Evolutionary conservation across 345 rosid genomes (phyloP), one percentile per base, ranked within the genome.

Genomic region (Erucastrum elatum): DNA sequence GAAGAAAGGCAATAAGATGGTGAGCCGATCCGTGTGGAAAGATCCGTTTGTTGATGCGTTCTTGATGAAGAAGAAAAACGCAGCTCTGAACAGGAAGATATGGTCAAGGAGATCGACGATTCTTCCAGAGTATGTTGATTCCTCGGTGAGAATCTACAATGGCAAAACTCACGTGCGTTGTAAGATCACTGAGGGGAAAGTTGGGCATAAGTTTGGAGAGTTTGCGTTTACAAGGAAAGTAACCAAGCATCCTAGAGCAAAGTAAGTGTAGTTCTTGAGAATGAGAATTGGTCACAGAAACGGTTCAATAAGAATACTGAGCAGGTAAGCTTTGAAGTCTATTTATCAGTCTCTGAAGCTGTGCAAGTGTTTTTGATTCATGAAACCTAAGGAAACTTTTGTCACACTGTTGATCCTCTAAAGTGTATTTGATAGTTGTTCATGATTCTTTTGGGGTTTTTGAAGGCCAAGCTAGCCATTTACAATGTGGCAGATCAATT

Each of bases 41-140:
- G 85, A 82, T 41, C 83, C 83, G 8, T 86, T 86, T 6, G 84
- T 86, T 29, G 88, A 86, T 75, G 87, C 86, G 5, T 84, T 84
- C 83, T 35, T 86, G 71, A 71, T 82, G 59, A 85, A 80, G 76
- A 82, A 75, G 77, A 78, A 68, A 63, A 80, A 78, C 30, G 68
- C 33, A 60, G 79, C 81, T 0, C 56, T 78, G 12, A 84, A 67
- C 82, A 86, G 21, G 85, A 86, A 81, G 65, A 81, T 84, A 41
- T 86, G 86, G 89, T 84, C 86, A 6, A 73, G 87, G 5, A 81
- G 87, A 72, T 84, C 89, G 17, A 76, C 84, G 6, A 84, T 84
- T 76, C 77, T 86, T 3, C 87, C 87, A 3, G 87, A 86, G 77
- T 86, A 82, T 61, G 66, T 86, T 37, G 75, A 82, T 71, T 67